A percentile compares a stretch with the other conserved stretches of the same genome.
Conservation (phyloP, 2,329 filamentous ascomycete genomes). For the Graphilbum fragrans region DNA sequence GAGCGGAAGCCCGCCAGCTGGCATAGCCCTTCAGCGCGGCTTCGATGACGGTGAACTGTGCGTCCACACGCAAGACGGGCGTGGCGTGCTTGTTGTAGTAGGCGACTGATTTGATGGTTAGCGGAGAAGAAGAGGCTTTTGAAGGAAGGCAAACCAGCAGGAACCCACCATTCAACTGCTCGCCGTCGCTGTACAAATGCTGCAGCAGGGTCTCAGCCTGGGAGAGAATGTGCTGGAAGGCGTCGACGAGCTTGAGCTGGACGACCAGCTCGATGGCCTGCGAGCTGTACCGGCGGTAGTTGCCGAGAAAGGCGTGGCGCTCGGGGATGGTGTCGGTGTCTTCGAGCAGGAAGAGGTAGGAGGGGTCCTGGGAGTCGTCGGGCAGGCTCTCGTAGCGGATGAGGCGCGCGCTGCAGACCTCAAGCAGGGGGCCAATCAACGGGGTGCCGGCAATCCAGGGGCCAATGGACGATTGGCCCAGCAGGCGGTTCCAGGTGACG, state of each 20-base stretch:
- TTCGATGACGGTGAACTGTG: slow-evolving; percentile 81
- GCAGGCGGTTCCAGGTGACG: slow-evolving; percentile 76
- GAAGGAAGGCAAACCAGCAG: background rate
- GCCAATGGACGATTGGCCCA: slow-evolving; percentile 60
- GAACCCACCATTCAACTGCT: slow-evolving; percentile 51
- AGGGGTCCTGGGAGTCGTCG: slow-evolving; percentile 68
- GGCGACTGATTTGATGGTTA: background rate
- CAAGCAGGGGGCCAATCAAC: slow-evolving; percentile 64
- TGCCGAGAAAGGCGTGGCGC: slow-evolving; percentile 86
- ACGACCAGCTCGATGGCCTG: slow-evolving; percentile 82
- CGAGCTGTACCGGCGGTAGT: slow-evolving; percentile 84
- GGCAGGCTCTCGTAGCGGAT: slow-evolving; percentile 81
- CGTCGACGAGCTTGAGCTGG: slow-evolving; percentile 68
- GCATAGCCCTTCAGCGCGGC: slow-evolving; percentile 79
- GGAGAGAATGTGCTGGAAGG: slow-evolving; percentile 74
- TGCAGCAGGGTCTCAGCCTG: slow-evolving; percentile 64
- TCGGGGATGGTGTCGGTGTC: slow-evolving; percentile 94
- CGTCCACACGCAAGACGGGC: slow-evolving; percentile 69
- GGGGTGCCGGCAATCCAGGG: slow-evolving; percentile 47
- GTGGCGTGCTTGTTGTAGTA: slow-evolving; percentile 58
- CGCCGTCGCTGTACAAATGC: slow-evolving; percentile 60
- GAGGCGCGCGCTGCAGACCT: slow-evolving; percentile 71
- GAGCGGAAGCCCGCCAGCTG: slow-evolving; percentile 49
- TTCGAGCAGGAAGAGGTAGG: slow-evolving; percentile 72
- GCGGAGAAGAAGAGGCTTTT: background rate